Conservation (phyloP, 495 filamentous ascomycete species). For the Aspergillus panamensis region DNA sequence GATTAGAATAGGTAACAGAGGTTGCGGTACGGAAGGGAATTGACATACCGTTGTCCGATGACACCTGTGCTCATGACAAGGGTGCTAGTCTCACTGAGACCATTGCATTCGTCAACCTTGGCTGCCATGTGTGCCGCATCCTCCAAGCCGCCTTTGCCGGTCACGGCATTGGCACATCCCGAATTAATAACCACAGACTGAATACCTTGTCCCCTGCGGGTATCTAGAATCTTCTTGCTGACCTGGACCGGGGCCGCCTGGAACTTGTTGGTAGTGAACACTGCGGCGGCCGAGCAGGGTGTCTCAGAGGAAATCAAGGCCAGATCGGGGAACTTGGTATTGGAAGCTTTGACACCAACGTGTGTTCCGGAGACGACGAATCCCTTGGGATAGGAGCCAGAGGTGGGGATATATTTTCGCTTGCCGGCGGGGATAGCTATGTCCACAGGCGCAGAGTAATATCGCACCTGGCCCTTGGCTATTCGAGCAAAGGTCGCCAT, state of each 20-base stretch:
- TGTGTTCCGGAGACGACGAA: constrained; percentile 85
- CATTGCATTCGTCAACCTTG: constrained; percentile 66
- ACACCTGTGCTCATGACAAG: constrained; percentile 98
- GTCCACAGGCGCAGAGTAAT: constrained; percentile 60
- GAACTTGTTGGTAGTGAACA: constrained; percentile 98
- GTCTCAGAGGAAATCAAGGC: constrained; percentile 82
- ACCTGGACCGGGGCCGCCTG: constrained; percentile 92
- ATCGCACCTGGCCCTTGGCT: constrained; percentile 44
- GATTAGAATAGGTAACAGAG: constrained; percentile 26
- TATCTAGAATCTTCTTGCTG: constrained; percentile 65
- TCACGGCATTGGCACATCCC: constrained; percentile 96
- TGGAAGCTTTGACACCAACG: constrained; percentile 89
- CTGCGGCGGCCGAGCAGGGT: constrained; percentile 88
- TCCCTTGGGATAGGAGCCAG: constrained; percentile 82
- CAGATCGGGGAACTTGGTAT: constrained; percentile 84
- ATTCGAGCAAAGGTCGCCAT: constrained; percentile 41
- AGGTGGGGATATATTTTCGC: constrained; percentile 83
- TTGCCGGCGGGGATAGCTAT: constrained; percentile 66
- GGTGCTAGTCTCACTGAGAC: constrained; percentile 61
- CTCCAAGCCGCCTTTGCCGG: constrained; percentile 84
- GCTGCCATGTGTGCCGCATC: constrained; percentile 82
- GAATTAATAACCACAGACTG: constrained; percentile 88
- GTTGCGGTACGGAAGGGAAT: background rate
- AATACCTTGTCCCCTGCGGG: constrained; percentile 64
- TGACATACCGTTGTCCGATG: constrained; percentile 78